Conservation (phyloP, 148 eudicot species). For the Chenopodium album region DNA sequence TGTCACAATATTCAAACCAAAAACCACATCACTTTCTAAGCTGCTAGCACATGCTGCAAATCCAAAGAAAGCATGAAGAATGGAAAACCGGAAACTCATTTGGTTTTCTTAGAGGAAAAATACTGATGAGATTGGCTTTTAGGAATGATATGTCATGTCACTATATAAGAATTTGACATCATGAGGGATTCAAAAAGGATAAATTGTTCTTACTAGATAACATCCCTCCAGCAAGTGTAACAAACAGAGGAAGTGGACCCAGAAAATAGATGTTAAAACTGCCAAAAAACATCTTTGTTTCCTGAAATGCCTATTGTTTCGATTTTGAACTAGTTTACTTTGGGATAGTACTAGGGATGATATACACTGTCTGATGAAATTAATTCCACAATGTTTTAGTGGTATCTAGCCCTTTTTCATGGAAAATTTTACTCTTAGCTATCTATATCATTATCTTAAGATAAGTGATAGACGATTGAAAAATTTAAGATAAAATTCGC, state of each 20-base stretch:
- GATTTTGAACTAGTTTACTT: background rate
- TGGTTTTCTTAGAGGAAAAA: background rate
- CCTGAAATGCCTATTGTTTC: background rate
- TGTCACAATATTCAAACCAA: background rate
- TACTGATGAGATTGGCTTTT: background rate
- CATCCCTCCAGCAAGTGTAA: background rate
- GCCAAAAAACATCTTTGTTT: background rate
- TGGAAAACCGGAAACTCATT: background rate
- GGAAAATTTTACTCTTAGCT: background rate
- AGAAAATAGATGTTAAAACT: background rate
- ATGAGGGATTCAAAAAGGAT: background rate
- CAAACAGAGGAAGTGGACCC: background rate
- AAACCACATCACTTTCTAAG: background rate
- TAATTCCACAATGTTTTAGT: background rate
- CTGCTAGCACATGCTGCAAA: background rate
- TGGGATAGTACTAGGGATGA: background rate
- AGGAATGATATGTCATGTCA: background rate
- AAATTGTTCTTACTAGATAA: background rate
- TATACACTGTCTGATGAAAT: background rate
- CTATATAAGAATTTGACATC: background rate
- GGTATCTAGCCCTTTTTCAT: background rate
- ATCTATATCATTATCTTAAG: background rate
- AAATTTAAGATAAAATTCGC: background rate
- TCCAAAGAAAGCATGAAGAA: background rate
- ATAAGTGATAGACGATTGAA: background rate